Base-by-base conservation (phyloP, 345 rosid genomes). In the Lenwebbia sp. region DNA sequence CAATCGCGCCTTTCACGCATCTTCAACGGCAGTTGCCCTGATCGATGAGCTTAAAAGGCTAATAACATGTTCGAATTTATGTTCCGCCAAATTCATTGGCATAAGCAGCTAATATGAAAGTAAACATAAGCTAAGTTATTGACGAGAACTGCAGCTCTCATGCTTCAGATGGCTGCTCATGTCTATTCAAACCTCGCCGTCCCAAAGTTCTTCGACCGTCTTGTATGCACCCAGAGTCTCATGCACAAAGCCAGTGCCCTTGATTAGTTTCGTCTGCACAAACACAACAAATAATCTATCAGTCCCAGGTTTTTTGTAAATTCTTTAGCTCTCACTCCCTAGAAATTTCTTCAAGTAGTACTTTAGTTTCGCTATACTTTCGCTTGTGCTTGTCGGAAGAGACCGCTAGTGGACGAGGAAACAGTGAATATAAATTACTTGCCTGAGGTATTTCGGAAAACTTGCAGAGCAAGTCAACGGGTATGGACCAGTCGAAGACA, bases 131-230 rank as follows among this genome's bases (percentile, higher is more conserved):
- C 44, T 17, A 70, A 17, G 78, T 21, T 2, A 2, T 33, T 30
- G 47, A 33, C 25, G 3, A 70, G 37, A 33, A 33, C 13, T 5
- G 22, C 13, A 2, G 25, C 47, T 33, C 47, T 70, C 25, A 70
- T 0, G 78, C 78, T 33, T 70, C 78, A 33, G 44, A 33, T 33
- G 25, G 23, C 33, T 19, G 78, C 44, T 33, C 13, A 70, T 15
- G 78, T 70, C 47, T 17, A 30, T 86, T 95, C 88, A 96, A 62
- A 96, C 86, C 90, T 96, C 98, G 83, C 97, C 99, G 52, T 96
- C 99, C 99, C 99, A 96, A 22, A 96, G 90, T 57, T 96, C 95
- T 88, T 95, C 96, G 40, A 94, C 70, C 74, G 89, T 90, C 93
- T 86, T 94, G 86, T 94, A 95, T 2, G 90, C 87, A 41, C 98